phyloP scores from a whole-genome alignment of 2,329 filamentous ascomycete species.

The Aspergillus latus region DNA sequence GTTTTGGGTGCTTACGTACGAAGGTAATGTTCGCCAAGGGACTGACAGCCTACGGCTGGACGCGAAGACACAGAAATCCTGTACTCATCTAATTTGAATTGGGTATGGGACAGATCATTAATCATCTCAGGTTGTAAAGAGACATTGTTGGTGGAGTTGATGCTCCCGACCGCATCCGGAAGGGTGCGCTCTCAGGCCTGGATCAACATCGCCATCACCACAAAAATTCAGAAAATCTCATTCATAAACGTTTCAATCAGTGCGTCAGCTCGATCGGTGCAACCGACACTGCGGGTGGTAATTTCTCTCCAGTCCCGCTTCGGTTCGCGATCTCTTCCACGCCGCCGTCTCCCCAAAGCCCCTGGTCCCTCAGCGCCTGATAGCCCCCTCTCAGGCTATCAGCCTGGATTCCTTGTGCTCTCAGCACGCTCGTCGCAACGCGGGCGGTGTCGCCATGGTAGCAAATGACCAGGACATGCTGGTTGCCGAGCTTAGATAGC shows the following conservation, averaged over 20 bases:
- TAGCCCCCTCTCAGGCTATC: conserved; percentile 50
- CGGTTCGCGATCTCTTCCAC: conserved; percentile 5
- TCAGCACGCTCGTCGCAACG: conserved; percentile 55
- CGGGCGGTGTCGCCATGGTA: conserved; percentile 57
- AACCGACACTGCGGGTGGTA: not conserved
- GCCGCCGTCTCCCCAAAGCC: conserved; percentile 24
- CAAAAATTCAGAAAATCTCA: not conserved
- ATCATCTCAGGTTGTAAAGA: too few species aligned
- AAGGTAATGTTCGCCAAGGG: too few species aligned
- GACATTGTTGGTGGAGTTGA: too few species aligned
- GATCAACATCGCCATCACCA: not conserved
- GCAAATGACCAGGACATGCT: conserved; percentile 50
- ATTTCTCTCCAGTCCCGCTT: not conserved
- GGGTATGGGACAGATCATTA: too few species aligned
- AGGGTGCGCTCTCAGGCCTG: not conserved
- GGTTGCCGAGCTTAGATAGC: conserved; percentile 27
- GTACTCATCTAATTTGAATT: too few species aligned
- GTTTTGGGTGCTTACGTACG: too few species aligned
- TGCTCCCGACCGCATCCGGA: not conserved
- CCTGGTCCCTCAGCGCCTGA: conserved; percentile 28
- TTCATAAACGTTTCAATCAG: not conserved
- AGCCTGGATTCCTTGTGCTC: conserved; percentile 51
- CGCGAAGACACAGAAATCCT: too few species aligned
- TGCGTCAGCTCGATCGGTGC: conserved; percentile 10
- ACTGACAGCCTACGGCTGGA: too few species aligned